Base-by-base conservation (phyloP, 2,329 filamentous ascomycete genomes). In the Teratosphaeria viscida region DNA sequence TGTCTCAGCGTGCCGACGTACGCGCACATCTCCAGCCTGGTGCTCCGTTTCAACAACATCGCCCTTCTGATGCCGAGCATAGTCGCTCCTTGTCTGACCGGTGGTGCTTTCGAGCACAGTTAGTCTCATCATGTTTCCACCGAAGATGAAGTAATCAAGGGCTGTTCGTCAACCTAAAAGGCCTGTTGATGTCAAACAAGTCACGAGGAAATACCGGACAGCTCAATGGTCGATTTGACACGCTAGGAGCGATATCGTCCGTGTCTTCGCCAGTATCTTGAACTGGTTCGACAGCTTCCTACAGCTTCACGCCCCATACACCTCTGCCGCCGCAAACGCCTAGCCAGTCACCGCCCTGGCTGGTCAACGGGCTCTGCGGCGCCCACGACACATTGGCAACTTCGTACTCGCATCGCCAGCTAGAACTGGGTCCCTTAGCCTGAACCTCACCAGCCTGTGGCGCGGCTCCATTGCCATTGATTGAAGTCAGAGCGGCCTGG, bases 391-490 rank as follows among this genome's bases (percentile, higher is more conserved):
- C 78, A 71, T 95, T 95, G 49, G 85, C 87, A 56, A 95, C 85
- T 74, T 95, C 90, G 67, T 92, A 92, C 64, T 94, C 90, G 72
- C 89, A 92, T 71, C 87, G 82, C 90, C 90, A 95, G 70, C 83
- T 86, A 5, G 87, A 87, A 3, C 88, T 83, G 0, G 90, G 90
- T 26, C 81, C 86, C 83, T 83, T 72, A 76, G 79, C 71, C 79
- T 87, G 52, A 60, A 68, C 63, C 37, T 70, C 69, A 29, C 60
- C 60, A 5, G 52, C 61, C 61, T 63, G 47, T 26, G 11, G 55
- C 52, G 62, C 29, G 27, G 66, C 54, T 65, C 68, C 67, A 52
- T 66, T 68, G 27, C 65, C 66, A 52, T 68, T 67, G 32, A 66
- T 39, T n/a, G 67, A 65, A 12, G 65, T 71, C 61, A 68, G 70